Conservation (phyloP, 208 protist genomes). For the Acanthamoeba healyi region DNA sequence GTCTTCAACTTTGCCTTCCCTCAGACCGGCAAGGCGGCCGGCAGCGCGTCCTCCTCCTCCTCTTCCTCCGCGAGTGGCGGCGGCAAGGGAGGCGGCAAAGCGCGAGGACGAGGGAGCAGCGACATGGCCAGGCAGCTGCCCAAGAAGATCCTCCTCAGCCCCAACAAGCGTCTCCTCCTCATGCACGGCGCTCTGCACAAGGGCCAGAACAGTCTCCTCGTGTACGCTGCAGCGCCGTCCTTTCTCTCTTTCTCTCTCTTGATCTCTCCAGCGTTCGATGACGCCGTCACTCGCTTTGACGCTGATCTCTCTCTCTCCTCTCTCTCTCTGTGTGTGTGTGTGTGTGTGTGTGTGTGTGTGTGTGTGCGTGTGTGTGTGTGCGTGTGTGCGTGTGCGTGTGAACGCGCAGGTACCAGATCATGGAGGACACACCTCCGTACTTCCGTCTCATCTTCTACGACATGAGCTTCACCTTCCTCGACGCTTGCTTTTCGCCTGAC, state of each 20-base stretch:
- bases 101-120: not conserved
- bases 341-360: too few relatives aligned
- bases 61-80: not conserved
- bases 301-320: too few relatives aligned
- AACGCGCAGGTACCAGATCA: slow-evolving; percentile 67
- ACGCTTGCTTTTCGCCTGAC: slow-evolving; percentile 77
- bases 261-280: not conserved
- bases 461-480: slow-evolving; percentile 72
- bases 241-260: not conserved
- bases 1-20: slow-evolving; percentile 51
- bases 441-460: slow-evolving; percentile 76
- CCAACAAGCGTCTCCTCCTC: slow-evolving; percentile 67
- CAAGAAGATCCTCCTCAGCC: slow-evolving; percentile 67
- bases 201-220: slow-evolving; percentile 62
- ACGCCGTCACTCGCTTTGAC: too few relatives aligned
- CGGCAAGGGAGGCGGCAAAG: not conserved
- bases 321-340: too few relatives aligned
- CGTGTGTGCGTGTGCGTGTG: too few relatives aligned
- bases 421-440: slow-evolving; percentile 44
- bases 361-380: too few relatives aligned
- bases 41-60: not conserved
- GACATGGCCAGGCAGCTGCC: not conserved
- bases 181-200: slow-evolving; percentile 64
- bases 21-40: not conserved
- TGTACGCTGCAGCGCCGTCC: not conserved